These are phyloP conservation scores for Ceratocystis alfenasii DNA, from an alignment of 2,329 filamentous ascomycete species.

Conservation along the genomic window DNA sequence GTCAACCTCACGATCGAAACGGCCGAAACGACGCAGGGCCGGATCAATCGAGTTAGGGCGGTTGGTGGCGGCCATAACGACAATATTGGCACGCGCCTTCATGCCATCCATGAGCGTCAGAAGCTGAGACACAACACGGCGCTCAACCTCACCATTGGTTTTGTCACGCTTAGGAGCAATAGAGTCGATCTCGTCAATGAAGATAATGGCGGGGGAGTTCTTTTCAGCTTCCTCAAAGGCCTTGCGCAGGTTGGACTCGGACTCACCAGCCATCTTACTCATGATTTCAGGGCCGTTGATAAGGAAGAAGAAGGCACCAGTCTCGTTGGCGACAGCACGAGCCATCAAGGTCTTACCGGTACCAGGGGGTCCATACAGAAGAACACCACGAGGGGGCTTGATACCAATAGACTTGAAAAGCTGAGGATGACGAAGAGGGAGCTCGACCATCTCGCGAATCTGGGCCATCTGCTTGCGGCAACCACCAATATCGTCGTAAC, in stretches of 20 bases:
- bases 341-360: constrained; percentile 99
- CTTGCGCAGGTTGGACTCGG: constrained; percentile 93
- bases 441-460: constrained; percentile 95
- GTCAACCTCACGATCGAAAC: constrained; percentile 97
- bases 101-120: constrained; percentile 98
- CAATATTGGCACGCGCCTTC: constrained; percentile 97
- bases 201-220: constrained; percentile 98
- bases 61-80: constrained; percentile 99
- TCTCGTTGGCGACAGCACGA: constrained; percentile 96
- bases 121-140: constrained; percentile 94
- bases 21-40: constrained; percentile 91
- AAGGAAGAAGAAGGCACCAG: constrained; percentile 96
- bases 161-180: constrained; percentile 99
- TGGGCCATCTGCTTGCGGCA: constrained; percentile 99
- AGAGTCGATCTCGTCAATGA: constrained; percentile 98
- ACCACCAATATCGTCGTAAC: constrained; percentile 97
- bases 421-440: constrained; percentile 91
- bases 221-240: constrained; percentile 99
- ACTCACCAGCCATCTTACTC: constrained; percentile 99
- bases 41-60: constrained; percentile 97
- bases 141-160: constrained; percentile 98
- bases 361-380: constrained; percentile 93
- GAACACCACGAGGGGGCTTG: constrained; percentile 95
- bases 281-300: constrained; percentile 99
- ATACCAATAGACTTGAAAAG: constrained; percentile 99